Evolutionary conservation across 257 asterid genomes (phyloP).

Genomic region (Schizonepeta tenuifolia): DNA sequence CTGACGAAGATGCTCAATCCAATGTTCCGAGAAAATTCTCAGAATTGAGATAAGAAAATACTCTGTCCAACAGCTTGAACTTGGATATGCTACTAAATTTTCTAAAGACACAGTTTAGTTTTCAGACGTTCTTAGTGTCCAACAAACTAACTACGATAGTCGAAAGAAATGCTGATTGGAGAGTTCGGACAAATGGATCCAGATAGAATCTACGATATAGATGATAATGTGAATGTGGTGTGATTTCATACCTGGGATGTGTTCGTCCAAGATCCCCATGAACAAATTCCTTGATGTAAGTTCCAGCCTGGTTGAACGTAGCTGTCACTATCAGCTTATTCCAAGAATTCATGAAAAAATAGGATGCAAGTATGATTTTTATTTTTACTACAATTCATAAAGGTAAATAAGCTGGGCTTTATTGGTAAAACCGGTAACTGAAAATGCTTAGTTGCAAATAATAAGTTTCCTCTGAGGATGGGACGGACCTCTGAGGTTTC

Average conservation of each 20-base stretch:
- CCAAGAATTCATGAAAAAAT: conserved; percentile 8
- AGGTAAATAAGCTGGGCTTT: background rate
- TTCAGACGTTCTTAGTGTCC: background rate
- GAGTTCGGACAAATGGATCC: background rate
- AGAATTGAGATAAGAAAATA: background rate
- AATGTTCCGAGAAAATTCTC: background rate
- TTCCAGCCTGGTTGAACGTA: conserved; percentile 78
- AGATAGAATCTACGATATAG: background rate
- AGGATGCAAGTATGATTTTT: conserved; percentile 12
- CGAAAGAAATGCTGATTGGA: background rate
- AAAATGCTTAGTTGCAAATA: background rate
- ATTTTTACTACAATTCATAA: background rate
- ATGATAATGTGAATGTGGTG: conserved; percentile 20
- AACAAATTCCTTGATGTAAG: conserved; percentile 95
- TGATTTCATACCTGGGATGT: conserved; percentile 71
- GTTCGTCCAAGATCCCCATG: conserved; percentile 99
- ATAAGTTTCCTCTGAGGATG: background rate
- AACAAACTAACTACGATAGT: background rate
- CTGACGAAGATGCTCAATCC: background rate
- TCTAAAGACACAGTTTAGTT: background rate
- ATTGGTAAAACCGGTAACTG: background rate
- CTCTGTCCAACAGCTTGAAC: background rate
- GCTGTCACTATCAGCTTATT: conserved; percentile 15
- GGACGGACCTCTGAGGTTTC: background rate
- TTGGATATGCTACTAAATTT: background rate